Base-by-base conservation (phyloP, 2,329 filamentous ascomycete species). In the Penicillium sp. region DNA sequence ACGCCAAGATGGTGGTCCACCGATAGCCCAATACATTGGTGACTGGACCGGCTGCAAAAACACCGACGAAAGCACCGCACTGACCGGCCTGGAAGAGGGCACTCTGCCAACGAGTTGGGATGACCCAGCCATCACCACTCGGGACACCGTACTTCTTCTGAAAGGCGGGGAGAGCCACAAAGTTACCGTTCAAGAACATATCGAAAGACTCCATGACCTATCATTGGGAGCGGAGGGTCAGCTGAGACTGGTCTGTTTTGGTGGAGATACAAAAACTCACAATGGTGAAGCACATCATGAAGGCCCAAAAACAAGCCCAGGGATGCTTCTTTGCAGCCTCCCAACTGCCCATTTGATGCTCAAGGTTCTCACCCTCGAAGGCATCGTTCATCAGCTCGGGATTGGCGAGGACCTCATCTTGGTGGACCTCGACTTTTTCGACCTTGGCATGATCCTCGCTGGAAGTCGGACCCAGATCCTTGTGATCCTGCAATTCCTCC, bases 11-110 rank as follows among this genome's bases (percentile, higher is more conserved):
- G 46, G 81, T 85, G 1, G 83, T 77, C 77, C 77, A 86, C 26
- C 83, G 83, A 68, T 87, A 87, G 50, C 84, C 84, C 59, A 86
- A 76, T 2, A 71, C 60, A 67, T 76, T 85, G 61, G 84, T 86
- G 47, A 87, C 65, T n/a, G 83, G 84, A 42, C 84, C 84, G 34
- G 83, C 83, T 34, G 86, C 56, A 60, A 81, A 82, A 51, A 85
- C 82, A 49, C 84, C 84, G 52, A 86, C 78, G 36, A 87, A 75
- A 13, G 84, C 84, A 71, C 84, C 84, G 51, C 83, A 71, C 53
- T 79, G 83, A 2, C 84, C 84, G 37, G 75, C 75, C 52, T 78
- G 72, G 60, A 83, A 81, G 14, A 87, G 78, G 0, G 83, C 81
- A 52, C 79, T 82, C 66, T 86, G 83, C 77, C 78, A 80, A 43